Base-by-base conservation (phyloP, 139 green algal genomes). In the Chlamydomonas schloesseri region DNA sequence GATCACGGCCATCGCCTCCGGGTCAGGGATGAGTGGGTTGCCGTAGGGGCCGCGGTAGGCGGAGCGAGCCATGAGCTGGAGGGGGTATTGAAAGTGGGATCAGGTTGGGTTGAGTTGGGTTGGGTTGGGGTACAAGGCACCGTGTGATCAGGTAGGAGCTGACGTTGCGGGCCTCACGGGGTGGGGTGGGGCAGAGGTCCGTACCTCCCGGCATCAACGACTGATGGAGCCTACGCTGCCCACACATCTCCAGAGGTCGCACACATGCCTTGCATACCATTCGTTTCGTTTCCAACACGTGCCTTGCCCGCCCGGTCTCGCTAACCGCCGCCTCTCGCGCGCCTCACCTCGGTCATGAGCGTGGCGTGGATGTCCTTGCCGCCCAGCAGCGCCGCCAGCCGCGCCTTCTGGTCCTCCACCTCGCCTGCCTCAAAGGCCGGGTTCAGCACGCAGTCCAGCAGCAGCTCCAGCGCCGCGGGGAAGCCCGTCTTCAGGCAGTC, bases 371-470 rank as follows among this genome's bases (percentile, higher is more conserved):
- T 83, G 42, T 93, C 91, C 36, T 91, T 91, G 55, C 58, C 73
- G 6, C 76, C 73, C 33, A 94, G 84, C 88, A 93, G 72, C 73
- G 65, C 42, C 36, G 42, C 37, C 83, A 94, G 70, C 71, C 91
- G 85, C 53, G 26, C 60, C 75, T 92, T 93, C 83, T 94, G 89
- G 55, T 94, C 89, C 62, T 92, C 89, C 67, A 94, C 79, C 88
- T 94, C 82, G 6, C 31, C 53, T 57, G 29, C n/a, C 21, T 82
- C 37, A 26, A 93, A 89, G 5, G 81, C 74, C 0, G 90, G 96
- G 91, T 99, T 99, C 1, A 98, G 76, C 42, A 99, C 96, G 5
- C 89, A 90, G 90, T 99, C 97, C 17, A 90, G 89, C 81, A 99
- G 89, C 18, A 99, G 60, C 92, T 99, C 97, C 71, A 99, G 91